Conservation (phyloP, 2,329 filamentous ascomycete species). For the Fusarium pseudograminearum region DNA sequence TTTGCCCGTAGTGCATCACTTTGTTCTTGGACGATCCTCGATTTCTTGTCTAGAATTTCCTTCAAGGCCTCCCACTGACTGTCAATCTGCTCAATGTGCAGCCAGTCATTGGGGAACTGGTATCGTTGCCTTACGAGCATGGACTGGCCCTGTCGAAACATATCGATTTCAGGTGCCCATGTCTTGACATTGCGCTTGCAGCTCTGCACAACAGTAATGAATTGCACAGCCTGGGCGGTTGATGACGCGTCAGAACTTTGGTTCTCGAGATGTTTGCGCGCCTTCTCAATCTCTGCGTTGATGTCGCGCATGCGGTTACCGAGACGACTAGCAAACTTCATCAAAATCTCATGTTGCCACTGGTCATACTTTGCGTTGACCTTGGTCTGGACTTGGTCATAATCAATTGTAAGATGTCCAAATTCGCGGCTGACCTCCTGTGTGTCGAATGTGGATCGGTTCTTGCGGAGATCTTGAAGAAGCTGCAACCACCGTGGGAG, state of each 20-base stretch:
- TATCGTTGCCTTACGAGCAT: slow-evolving; percentile 92
- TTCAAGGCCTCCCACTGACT: slow-evolving; percentile 95
- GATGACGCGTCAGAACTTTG: slow-evolving; percentile 94
- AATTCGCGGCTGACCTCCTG: slow-evolving; percentile 94
- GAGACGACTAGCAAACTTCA: slow-evolving; percentile 91
- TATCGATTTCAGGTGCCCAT: slow-evolving; percentile 96
- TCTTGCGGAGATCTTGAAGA: slow-evolving; percentile 96
- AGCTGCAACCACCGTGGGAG: slow-evolving; percentile 93
- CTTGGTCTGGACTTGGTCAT: slow-evolving; percentile 98
- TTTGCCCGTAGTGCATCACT: slow-evolving; percentile 95
- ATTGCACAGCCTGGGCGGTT: slow-evolving; percentile 95
- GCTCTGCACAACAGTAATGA: slow-evolving; percentile 97
- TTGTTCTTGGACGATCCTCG: slow-evolving; percentile 95
- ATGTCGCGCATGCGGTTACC: slow-evolving; percentile 93
- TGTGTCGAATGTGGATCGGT: slow-evolving; percentile 95
- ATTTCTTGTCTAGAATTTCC: slow-evolving; percentile 90
- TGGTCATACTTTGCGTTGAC: slow-evolving; percentile 99
- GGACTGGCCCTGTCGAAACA: slow-evolving; percentile 95
- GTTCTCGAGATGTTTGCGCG: slow-evolving; percentile 87
- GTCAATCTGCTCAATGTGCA: slow-evolving; percentile 95
- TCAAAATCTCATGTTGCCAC: slow-evolving; percentile 97
- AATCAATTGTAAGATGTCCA: slow-evolving; percentile 94
- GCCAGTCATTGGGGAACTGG: slow-evolving; percentile 93
- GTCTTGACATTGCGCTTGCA: slow-evolving; percentile 93
- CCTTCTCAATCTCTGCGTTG: slow-evolving; percentile 90